Base-by-base conservation (phyloP, 495 filamentous ascomycete genomes). In the Penicillium chermesinum region DNA sequence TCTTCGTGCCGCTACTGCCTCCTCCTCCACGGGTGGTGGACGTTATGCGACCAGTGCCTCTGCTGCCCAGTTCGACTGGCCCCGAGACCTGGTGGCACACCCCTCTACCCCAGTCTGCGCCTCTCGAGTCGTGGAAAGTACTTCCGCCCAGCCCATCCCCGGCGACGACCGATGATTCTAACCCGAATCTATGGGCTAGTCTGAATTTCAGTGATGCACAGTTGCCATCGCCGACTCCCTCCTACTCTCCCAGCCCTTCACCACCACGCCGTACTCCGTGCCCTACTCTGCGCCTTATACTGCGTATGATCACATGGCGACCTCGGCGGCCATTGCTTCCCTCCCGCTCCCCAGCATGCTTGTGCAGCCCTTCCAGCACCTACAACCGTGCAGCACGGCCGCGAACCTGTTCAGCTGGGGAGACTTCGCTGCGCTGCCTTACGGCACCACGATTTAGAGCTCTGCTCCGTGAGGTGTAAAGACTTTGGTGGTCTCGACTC, bases 1-100 rank as follows among this genome's bases (percentile, higher is more conserved):
- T 99, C 41, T 86, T 96, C 72, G 82, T 89, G 55, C 91, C 91
- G 38, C 78, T 97, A 49, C 77, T 96, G 48, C 91, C 94, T 40
- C 93, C 93, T 45, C 93, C 93, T 57, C 93, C 91, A 27, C 84
- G 89, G 67, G 81, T 95, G 49, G 83, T 96, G 69, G 91, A 98
- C 67, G 83, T 95, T 37, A 81, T 97, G 63, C 87, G 87, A 48
- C 88, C 90, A 44, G 74, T 82, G 42, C 86, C 86, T 44, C 76
- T 97, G 47, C 79, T 97, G 36, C 91, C 91, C 39, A 95, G 88
- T 71, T 94, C 89, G 35, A 88, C 86, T 17, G 79, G 80, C 20
- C 76, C 80, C 37, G 79, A 82, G 52, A 81, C 81, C 58, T 91
- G 93, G 83, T 97, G 93, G 93, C 68, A 79, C 14, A 65, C 62